phyloP scores from a whole-genome alignment of 768 basidiomycete genomes.

The Naematelia encephala region DNA sequence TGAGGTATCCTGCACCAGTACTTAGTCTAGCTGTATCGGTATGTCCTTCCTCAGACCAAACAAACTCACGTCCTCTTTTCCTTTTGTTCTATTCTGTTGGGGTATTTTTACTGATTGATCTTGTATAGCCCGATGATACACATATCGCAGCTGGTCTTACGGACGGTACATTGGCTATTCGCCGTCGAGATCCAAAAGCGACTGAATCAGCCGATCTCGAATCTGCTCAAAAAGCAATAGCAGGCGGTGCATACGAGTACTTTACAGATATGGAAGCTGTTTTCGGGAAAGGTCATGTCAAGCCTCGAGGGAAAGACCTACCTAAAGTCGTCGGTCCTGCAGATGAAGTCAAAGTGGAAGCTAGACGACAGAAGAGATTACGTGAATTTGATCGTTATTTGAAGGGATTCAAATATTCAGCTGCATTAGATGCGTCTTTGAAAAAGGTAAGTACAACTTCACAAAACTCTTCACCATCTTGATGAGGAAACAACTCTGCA shows the following conservation, averaged over 20 bases:
- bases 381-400: slow-evolving; percentile 84
- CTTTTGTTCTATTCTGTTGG: neutral
- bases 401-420: slow-evolving; percentile 89
- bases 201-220: slow-evolving; percentile 55
- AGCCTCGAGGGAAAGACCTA: slow-evolving; percentile 52
- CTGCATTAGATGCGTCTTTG: slow-evolving; percentile 86
- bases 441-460: slow-evolving; percentile 60
- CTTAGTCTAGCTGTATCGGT: slow-evolving; percentile 89
- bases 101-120: neutral
- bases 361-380: slow-evolving; percentile 64
- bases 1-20: slow-evolving; percentile 93
- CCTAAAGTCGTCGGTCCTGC: slow-evolving; percentile 60
- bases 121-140: slow-evolving; percentile 80
- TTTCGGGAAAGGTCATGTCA: slow-evolving; percentile 57
- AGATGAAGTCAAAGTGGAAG: slow-evolving; percentile 76
- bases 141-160: slow-evolving; percentile 97
- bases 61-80: neutral
- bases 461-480: neutral
- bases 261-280: slow-evolving; percentile 60
- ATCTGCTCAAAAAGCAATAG: slow-evolving; percentile 53
- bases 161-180: slow-evolving; percentile 96
- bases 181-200: slow-evolving; percentile 74
- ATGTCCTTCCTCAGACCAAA: slow-evolving; percentile 44
- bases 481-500: neutral
- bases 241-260: slow-evolving; percentile 64